Conservation (phyloP, 2,329 filamentous ascomycete species). For the Gaeumannomyces tritici region DNA sequence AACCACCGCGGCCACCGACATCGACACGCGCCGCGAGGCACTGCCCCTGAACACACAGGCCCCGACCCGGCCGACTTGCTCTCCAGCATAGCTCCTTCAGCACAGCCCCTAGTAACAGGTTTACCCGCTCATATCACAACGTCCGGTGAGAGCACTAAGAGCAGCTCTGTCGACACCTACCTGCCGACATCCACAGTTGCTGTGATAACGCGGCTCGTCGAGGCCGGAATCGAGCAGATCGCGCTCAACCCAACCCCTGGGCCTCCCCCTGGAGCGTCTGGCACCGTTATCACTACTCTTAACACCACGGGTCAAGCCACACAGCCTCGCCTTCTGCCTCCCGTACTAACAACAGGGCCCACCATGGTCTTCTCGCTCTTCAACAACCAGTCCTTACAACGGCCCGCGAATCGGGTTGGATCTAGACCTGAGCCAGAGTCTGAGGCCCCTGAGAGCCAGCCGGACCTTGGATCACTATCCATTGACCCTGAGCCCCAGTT, state of each 20-base stretch:
- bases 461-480: too few species aligned
- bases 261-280: background rate
- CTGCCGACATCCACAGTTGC: background rate
- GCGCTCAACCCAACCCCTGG: background rate
- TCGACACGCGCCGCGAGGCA: background rate
- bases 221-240: background rate
- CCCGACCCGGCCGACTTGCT: background rate
- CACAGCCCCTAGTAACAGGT: background rate
- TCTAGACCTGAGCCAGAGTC: background rate
- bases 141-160: background rate
- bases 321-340: background rate
- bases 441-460: background rate
- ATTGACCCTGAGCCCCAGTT: background rate
- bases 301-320: slow-evolving; percentile 2
- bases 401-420: background rate
- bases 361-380: background rate
- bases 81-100: background rate
- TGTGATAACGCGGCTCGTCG: background rate
- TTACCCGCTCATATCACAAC: background rate
- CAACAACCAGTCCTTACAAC: background rate
- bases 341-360: background rate
- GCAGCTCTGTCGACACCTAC: background rate
- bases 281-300: background rate
- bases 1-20: background rate
- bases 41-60: background rate